Evolutionary conservation across 2,329 filamentous ascomycete species (phyloP).

Genomic region (Tolypocladium capitatum): DNA sequence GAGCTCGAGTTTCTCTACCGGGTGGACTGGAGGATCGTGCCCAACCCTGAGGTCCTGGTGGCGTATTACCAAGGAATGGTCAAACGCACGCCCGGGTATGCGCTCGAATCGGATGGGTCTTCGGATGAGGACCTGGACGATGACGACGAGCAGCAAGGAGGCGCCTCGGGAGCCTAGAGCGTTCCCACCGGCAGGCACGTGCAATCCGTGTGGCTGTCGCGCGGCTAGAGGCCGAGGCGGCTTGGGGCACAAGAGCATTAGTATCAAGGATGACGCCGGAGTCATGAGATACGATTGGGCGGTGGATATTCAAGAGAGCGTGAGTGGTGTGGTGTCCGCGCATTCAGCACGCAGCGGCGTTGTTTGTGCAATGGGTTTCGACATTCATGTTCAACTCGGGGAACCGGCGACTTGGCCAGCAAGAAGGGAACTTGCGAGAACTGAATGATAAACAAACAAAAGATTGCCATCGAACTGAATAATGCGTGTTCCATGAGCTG

Average conservation of each 20-base stretch:
- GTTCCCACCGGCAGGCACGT: not conserved
- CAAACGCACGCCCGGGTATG: slow-evolving; percentile 46
- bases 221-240: not conserved
- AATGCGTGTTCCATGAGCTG: not conserved
- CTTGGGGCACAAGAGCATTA: not conserved
- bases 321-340: not conserved
- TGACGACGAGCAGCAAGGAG: slow-evolving; percentile 16
- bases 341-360: not conserved
- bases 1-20: slow-evolving; percentile 88
- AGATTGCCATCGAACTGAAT: no score
- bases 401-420: not conserved
- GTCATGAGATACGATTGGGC: not conserved
- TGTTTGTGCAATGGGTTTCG: not conserved
- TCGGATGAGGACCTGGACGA: slow-evolving; percentile 18
- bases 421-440: not conserved
- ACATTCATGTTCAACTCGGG: not conserved
- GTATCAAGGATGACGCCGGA: not conserved
- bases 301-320: not conserved
- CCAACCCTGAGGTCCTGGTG: slow-evolving; percentile 81
- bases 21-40: slow-evolving; percentile 94
- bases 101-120: slow-evolving; percentile 27
- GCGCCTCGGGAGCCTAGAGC: slow-evolving; percentile 1
- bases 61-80: slow-evolving; percentile 89
- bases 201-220: not conserved
- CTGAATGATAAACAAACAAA: not conserved